These are phyloP conservation scores for Capronia americana DNA, from an alignment of 2,329 filamentous ascomycete species.

Conservation along the genomic window DNA sequence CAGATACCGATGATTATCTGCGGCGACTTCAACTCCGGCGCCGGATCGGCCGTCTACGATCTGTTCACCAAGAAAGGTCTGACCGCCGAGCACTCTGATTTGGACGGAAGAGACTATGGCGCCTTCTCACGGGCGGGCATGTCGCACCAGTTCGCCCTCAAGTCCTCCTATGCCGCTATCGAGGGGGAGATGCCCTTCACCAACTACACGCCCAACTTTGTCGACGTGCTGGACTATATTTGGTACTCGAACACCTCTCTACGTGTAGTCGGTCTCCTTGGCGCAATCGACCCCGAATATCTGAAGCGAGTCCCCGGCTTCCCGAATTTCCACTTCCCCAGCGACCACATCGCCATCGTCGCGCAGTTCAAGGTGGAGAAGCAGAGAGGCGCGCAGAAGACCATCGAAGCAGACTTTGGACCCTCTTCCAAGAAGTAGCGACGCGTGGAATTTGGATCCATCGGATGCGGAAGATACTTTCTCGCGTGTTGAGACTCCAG, in stretches of 20 bases:
- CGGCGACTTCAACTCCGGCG: conserved; percentile 93
- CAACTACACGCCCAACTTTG: conserved; percentile 95
- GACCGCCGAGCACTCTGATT: conserved; percentile 77
- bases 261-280: conserved; percentile 81
- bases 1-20: conserved; percentile 91
- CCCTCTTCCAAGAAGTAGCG: conserved; percentile 40
- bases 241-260: conserved; percentile 95
- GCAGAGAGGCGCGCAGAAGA: conserved; percentile 76
- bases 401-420: conserved; percentile 69
- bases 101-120: conserved; percentile 83
- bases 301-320: conserved; percentile 87
- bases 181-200: conserved; percentile 84
- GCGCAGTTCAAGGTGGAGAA: conserved; percentile 89
- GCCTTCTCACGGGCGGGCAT: conserved; percentile 93
- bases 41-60: conserved; percentile 88
- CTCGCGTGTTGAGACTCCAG: neutral
- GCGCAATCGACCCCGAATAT: conserved; percentile 84
- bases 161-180: conserved; percentile 84
- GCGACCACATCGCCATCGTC: conserved; percentile 88
- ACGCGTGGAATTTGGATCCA: conserved; percentile 7
- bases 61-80: conserved; percentile 82
- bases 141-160: conserved; percentile 90
- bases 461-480: neutral
- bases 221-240: conserved; percentile 92
- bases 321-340: conserved; percentile 92